Percentiles rank a stretch among this genome's conserved stretches.
phyloP scores from a whole-genome alignment of 164 flowering plant species.

The Berberis vulgaris region DNA sequence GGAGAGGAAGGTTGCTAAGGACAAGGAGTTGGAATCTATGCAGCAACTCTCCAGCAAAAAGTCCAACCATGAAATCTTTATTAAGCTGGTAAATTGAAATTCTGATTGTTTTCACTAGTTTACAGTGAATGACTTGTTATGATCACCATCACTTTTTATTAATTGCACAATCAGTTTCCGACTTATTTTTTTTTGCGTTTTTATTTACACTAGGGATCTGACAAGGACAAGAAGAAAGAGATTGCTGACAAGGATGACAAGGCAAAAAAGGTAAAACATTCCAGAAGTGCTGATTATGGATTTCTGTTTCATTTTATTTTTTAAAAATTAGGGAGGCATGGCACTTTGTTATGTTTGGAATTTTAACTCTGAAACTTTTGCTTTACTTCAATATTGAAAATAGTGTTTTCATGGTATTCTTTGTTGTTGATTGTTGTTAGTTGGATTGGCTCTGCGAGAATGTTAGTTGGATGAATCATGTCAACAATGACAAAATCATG shows the following conservation, averaged over 20 bases:
- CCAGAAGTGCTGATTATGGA: too few relatives aligned
- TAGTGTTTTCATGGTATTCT: too few relatives aligned
- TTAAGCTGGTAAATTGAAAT: constrained; percentile 47
- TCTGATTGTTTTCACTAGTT: not conserved
- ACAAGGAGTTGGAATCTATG: constrained; percentile 70
- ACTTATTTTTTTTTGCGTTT: not conserved
- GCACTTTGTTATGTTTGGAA: not conserved
- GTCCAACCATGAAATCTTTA: constrained; percentile 59
- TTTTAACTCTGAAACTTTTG: too few relatives aligned
- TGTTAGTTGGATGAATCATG: too few relatives aligned
- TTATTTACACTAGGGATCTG: constrained; percentile 48
- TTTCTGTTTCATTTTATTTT: not conserved
- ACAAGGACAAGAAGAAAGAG: constrained; percentile 69
- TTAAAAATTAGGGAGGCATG: not conserved
- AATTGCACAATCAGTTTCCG: not conserved
- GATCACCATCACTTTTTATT: not conserved
- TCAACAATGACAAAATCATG: too few relatives aligned
- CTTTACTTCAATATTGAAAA: too few relatives aligned
- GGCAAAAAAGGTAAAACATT: constrained; percentile 49
- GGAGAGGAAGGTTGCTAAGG: constrained; percentile 67
- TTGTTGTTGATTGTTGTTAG: too few relatives aligned
- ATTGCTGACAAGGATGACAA: constrained; percentile 66
- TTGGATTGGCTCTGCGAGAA: too few relatives aligned
- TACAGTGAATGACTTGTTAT: not conserved
- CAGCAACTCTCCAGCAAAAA: constrained; percentile 71